A percentile compares a stretch with the other conserved stretches of the same genome.
These are phyloP conservation scores for Euphorbia celastroides DNA, from an alignment of 441 rosid genomes.

Conservation along the genomic window DNA sequence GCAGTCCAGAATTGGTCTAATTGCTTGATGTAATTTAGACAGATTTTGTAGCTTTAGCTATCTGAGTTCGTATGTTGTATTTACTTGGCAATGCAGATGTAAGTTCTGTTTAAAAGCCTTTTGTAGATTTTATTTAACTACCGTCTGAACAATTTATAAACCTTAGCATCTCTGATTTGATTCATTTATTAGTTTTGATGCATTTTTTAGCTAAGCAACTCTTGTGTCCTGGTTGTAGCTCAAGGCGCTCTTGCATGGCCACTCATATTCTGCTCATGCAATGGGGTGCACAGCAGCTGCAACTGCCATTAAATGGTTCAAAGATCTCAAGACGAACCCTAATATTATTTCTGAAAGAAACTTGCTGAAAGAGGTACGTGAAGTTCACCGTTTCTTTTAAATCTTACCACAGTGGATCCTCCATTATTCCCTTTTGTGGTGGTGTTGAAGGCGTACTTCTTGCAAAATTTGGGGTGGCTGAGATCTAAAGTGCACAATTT, in stretches of 20 bases:
- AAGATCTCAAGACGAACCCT: constrained; percentile 63
- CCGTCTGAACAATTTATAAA: background rate
- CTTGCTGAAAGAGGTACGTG: constrained; percentile 67
- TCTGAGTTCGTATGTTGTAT: background rate
- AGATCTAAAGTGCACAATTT: background rate
- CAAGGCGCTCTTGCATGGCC: constrained; percentile 92
- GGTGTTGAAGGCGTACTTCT: constrained; percentile 4
- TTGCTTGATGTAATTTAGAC: background rate
- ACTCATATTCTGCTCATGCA: constrained; percentile 93
- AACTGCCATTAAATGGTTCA: constrained; percentile 83
- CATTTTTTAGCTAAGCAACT: background rate
- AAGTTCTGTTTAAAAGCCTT: background rate
- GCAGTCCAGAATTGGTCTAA: background rate
- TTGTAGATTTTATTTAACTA: background rate
- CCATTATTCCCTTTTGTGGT: constrained; percentile 4
- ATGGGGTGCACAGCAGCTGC: constrained; percentile 89
- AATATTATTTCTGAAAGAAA: constrained; percentile 48
- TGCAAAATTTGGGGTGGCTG: background rate
- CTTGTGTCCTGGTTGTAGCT: constrained; percentile 47
- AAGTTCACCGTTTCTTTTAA: constrained; percentile 2
- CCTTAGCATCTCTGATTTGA: background rate
- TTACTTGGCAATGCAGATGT: background rate
- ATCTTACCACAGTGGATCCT: background rate
- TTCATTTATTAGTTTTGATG: constrained; percentile 3
- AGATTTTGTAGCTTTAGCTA: constrained; percentile 13